Percentiles rank a stretch among this genome's conserved stretches.
phyloP scores from a whole-genome alignment of 805 yeast genomes.

The Saccharomycopsis guyanensis region DNA sequence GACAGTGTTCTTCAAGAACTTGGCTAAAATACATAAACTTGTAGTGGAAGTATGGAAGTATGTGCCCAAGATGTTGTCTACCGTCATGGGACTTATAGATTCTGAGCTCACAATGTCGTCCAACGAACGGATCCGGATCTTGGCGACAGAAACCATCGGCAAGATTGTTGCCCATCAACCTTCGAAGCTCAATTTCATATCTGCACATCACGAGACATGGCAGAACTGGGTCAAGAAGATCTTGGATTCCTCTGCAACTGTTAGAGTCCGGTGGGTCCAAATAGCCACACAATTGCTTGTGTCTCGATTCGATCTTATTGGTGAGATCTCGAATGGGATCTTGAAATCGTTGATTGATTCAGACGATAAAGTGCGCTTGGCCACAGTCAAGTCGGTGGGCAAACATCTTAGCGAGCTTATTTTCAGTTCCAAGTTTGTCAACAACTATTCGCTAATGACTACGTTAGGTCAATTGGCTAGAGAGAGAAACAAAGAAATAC shows the following conservation, averaged over 20 bases:
- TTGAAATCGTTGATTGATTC: conserved; percentile 66
- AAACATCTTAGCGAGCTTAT: conserved; percentile 35
- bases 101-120: conserved; percentile 68
- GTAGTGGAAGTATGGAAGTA: conserved; percentile 66
- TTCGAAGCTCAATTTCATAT: conserved; percentile 49
- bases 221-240: conserved; percentile 67
- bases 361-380: conserved; percentile 63
- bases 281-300: conserved; percentile 42
- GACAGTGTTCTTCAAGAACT: conserved; percentile 30
- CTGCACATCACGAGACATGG: conserved; percentile 54
- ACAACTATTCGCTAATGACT: conserved; percentile 35
- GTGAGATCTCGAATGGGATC: conserved; percentile 50
- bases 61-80: conserved; percentile 64
- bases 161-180: conserved; percentile 44
- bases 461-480: conserved; percentile 58
- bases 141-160: conserved; percentile 73
- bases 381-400: conserved; percentile 47
- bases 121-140: conserved; percentile 47
- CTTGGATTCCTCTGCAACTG: conserved; percentile 56
- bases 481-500: conserved; percentile 60
- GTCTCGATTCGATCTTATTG: conserved; percentile 34
- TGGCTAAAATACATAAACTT: conserved; percentile 56
- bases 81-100: conserved; percentile 72
- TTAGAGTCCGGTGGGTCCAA: conserved; percentile 65
- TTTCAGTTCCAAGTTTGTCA: conserved; percentile 41